Evolutionary conservation across 352 stramenopile genomes (phyloP).

Genomic region (Phytophthora chlamydospora): DNA sequence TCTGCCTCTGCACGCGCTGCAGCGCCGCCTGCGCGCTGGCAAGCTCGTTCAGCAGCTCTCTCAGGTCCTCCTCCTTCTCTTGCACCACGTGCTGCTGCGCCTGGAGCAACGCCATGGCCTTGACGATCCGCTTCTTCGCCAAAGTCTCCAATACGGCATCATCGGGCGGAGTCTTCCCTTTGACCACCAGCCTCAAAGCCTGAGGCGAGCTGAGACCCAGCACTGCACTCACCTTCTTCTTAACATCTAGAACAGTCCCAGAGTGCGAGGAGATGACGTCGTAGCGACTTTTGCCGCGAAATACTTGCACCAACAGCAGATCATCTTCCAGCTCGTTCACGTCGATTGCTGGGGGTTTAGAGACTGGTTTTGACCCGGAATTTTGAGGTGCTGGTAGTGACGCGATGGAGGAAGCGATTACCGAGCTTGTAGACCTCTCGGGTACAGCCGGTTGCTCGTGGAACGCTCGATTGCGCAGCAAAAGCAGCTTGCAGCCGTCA

Average conservation of each 20-base stretch:
- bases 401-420: not conserved
- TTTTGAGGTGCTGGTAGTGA: not conserved
- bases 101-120: constrained; percentile 75
- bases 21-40: constrained; percentile 40
- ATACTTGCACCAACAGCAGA: constrained; percentile 55
- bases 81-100: constrained; percentile 62
- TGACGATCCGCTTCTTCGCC: constrained; percentile 44
- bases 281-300: constrained; percentile 64
- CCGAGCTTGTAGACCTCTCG: not conserved
- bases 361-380: constrained; percentile 1
- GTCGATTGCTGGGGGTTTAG: constrained; percentile 32
- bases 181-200: constrained; percentile 63
- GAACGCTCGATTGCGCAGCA: constrained; percentile 46
- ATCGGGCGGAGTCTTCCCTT: constrained; percentile 64
- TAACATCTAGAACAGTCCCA: constrained; percentile 45
- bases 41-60: constrained; percentile 68
- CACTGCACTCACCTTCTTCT: constrained; percentile 50
- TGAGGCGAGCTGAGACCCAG: constrained; percentile 47
- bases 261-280: constrained; percentile 51
- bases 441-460: constrained; percentile 21
- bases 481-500: constrained; percentile 50
- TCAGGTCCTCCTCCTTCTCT: constrained; percentile 72
- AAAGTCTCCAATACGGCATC: constrained; percentile 29
- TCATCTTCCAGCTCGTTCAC: constrained; percentile 48
- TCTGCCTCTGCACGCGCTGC: constrained; percentile 44